A percentile compares a stretch with the other conserved stretches of the same genome.
phyloP scores from a whole-genome alignment of 2,329 filamentous ascomycete species.

The Gyromitra esculenta region DNA sequence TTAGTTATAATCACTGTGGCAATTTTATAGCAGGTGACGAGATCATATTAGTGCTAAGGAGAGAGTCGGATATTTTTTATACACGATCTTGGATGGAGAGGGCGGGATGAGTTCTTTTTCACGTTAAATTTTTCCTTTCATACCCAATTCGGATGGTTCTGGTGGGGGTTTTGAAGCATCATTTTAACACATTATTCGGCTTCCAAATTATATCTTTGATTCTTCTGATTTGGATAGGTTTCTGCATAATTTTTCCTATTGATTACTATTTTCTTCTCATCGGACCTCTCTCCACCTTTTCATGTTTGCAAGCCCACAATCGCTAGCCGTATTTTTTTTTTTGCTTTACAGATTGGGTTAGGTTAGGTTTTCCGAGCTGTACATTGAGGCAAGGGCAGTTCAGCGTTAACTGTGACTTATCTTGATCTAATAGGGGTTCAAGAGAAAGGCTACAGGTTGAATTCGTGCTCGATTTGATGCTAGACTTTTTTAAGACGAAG shows the following conservation, averaged over 20 bases:
- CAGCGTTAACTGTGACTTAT: not conserved
- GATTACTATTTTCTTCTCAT: not conserved
- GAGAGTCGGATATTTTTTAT: slow-evolving; percentile 2
- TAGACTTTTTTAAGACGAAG: not conserved
- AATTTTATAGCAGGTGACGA: slow-evolving; percentile 6
- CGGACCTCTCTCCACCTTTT: not conserved
- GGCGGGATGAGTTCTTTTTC: slow-evolving; percentile 7
- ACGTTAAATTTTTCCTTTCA: slow-evolving; percentile 44
- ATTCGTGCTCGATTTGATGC: not conserved
- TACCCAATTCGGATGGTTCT: slow-evolving; percentile 41
- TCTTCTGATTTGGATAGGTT: slow-evolving; percentile 22
- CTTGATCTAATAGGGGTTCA: not conserved
- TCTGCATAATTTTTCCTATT: not conserved
- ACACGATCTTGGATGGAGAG: not conserved
- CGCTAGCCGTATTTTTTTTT: not conserved
- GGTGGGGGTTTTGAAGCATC: slow-evolving; percentile 2
- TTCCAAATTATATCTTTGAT: slow-evolving; percentile 16
- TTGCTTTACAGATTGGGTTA: not conserved
- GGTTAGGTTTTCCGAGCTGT: not conserved
- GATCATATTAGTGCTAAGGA: not conserved
- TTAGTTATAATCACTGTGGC: slow-evolving; percentile 16
- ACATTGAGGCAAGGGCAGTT: not conserved
- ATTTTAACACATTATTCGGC: slow-evolving; percentile 21
- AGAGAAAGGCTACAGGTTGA: not conserved
- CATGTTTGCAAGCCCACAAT: not conserved